Evolutionary conservation across 1,284 basidiomycete species (phyloP), one percentile per base, ranked within the genome.

Genomic region (Cutaneotrichosporon curvatum): DNA sequence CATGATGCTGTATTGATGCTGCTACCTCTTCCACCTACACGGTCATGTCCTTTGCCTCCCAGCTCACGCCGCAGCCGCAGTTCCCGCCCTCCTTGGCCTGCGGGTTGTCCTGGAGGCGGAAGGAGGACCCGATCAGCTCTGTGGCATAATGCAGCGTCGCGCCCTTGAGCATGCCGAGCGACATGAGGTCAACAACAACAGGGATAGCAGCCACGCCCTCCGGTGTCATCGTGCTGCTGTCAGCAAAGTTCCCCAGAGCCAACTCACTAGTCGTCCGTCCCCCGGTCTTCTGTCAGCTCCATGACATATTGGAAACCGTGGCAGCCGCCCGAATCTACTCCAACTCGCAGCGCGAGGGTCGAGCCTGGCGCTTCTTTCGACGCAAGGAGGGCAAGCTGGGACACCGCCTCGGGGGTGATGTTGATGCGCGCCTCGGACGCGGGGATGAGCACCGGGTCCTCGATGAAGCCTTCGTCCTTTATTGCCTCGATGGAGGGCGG

Each of bases 281-380:
- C 70, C 4, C 72, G 61, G 22, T 72, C 60, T 47, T 75, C 69
- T 0, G 72, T 73, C 16, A 79, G 54, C 31, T 74, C 73, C 69
- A 79, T 75, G 47, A 75, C 77, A 62, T 79, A 78, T 53, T 78
- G 76, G 57, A 78, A 79, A 4, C 78, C 78, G 56, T 79, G 78
- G 60, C 78, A 79, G 22, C 77, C 78, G 12, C 78, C 78, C 19
- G 72, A 73, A 52, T 78, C 77, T n/a, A 79, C 78, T 1, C 72
- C 69, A 15, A 79, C 68, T 21, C 77, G 60, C 14, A 79, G 59
- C 0, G 74, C 74, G 12, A 45, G 43, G 15, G 18, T 56, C 0
- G 59, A 47, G 28, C 63, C 63, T 30, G 57, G 47, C 5, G 68
- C 61, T 48, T 77, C 76, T 30, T 65, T 50, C 21, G 70, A 49